A percentile compares a stretch with the other conserved stretches of the same genome.
Conservation (phyloP, 1,284 basidiomycete species). For the Rhodotorula sp. region DNA sequence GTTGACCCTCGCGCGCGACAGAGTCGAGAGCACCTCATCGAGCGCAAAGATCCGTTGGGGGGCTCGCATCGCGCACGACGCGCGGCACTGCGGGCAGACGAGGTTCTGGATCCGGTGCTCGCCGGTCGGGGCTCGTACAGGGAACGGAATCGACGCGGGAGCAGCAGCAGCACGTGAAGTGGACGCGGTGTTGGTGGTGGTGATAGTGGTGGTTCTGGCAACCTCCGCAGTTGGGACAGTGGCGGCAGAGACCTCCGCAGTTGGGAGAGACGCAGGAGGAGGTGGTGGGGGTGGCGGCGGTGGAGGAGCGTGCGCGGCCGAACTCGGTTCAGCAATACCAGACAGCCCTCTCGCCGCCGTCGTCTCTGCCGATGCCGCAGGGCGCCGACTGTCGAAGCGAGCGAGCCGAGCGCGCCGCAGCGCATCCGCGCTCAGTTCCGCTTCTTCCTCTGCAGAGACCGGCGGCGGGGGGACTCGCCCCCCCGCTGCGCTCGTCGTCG, state of each 20-base stretch:
- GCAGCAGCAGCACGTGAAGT: background rate
- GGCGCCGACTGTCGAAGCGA: constrained; percentile 7
- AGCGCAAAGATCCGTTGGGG: constrained; percentile 33
- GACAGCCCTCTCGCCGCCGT: background rate
- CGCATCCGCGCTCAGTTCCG: constrained; percentile 5
- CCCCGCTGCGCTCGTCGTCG: background rate
- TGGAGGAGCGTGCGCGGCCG: background rate
- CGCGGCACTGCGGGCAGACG: constrained; percentile 39
- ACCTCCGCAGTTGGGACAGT: no score
- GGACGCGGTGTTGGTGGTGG: background rate
- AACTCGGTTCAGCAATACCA: background rate
- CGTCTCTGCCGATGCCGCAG: background rate
- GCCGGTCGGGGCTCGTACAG: constrained; percentile 13
- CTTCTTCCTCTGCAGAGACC: background rate
- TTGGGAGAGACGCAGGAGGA: background rate
- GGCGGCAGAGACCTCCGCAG: no score
- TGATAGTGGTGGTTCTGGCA: background rate
- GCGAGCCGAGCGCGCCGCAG: constrained; percentile 18
- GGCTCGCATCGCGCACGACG: constrained; percentile 7
- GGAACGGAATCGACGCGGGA: background rate
- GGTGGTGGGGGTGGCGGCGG: no score
- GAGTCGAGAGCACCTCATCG: constrained; percentile 16
- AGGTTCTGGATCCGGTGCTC: constrained; percentile 31
- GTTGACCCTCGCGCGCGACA: constrained; percentile 1
- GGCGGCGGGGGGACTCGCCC: background rate